Evolutionary conservation across 2,329 filamentous ascomycete species (phyloP).

Genomic region (Alternaria hordeiaustralica): DNA sequence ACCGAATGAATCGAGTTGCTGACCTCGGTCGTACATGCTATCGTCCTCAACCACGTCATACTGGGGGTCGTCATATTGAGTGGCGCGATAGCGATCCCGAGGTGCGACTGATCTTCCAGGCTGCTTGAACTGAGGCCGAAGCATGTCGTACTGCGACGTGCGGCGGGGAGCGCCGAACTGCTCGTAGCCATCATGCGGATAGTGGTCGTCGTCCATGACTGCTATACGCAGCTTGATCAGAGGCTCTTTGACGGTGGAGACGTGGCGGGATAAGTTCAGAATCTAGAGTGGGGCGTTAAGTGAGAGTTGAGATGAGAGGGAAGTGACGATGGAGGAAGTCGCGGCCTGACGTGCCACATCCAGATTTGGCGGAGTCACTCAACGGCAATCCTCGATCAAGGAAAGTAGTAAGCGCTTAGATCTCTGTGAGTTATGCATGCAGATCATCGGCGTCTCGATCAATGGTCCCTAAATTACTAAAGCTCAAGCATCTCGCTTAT

Average conservation of each 20-base stretch:
- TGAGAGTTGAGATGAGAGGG: conserved; percentile 15
- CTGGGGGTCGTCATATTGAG: conserved; percentile 17
- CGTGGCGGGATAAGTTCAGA: background rate
- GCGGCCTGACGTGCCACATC: conserved; percentile 13
- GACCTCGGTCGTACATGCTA: conserved; percentile 13
- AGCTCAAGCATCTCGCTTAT: conserved; percentile 34
- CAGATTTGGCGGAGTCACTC: background rate
- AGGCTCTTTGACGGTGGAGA: background rate
- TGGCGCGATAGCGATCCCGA: conserved; percentile 35
- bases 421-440: background rate
- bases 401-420: background rate
- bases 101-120: conserved; percentile 10
- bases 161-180: background rate
- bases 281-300: background rate
- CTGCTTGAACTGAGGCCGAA: conserved; percentile 23
- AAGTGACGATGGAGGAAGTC: conserved; percentile 32
- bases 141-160: conserved; percentile 16
- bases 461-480: background rate
- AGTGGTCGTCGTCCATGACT: conserved; percentile 28
- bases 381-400: background rate
- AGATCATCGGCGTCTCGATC: too few relatives aligned
- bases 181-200: conserved; percentile 17
- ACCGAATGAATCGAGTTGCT: conserved; percentile 59
- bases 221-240: background rate
- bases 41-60: conserved; percentile 39